Conservation (phyloP, 441 rosid species). For the Brassica hybrid region DNA sequence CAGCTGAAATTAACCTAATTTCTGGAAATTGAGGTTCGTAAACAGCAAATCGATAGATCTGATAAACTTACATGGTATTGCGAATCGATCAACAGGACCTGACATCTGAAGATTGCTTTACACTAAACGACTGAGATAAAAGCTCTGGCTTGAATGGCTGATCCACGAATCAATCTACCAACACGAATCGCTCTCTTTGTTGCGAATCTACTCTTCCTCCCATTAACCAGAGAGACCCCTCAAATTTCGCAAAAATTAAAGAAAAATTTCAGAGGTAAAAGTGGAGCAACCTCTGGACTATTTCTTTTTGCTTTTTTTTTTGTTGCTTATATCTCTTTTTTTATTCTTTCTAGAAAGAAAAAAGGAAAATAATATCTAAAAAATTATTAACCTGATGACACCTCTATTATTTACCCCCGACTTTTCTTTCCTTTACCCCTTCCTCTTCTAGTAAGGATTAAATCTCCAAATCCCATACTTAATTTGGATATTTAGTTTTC, state of each 20-base stretch:
- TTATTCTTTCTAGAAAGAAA: neutral
- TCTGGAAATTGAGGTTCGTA: neutral
- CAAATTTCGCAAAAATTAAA: slow-evolving; percentile 27
- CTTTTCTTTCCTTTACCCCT: neutral
- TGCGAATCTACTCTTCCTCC: neutral
- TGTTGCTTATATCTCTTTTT: too few species aligned
- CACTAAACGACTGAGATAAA: too few species aligned
- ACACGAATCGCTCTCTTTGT: slow-evolving; percentile 19
- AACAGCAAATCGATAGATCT: slow-evolving; percentile 12
- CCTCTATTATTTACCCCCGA: neutral
- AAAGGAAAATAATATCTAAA: too few species aligned
- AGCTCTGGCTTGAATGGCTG: neutral
- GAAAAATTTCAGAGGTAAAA: slow-evolving; percentile 10
- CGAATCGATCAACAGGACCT: slow-evolving; percentile 37
- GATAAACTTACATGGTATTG: slow-evolving; percentile 33
- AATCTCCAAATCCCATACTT: neutral
- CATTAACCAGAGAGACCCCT: neutral
- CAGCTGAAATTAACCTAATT: slow-evolving; percentile 17
- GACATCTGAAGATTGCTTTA: too few species aligned
- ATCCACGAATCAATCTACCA: neutral
- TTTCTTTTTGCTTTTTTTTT: neutral
- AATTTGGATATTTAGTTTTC: neutral
- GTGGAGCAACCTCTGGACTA: slow-evolving; percentile 23
- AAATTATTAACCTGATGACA: slow-evolving; percentile 14
- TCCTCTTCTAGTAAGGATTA: neutral